Percentiles rank a stretch among this genome's conserved stretches.
Evolutionary conservation across 1,284 basidiomycete species (phyloP).

Genomic region (Sphaerobolus stellatus): DNA sequence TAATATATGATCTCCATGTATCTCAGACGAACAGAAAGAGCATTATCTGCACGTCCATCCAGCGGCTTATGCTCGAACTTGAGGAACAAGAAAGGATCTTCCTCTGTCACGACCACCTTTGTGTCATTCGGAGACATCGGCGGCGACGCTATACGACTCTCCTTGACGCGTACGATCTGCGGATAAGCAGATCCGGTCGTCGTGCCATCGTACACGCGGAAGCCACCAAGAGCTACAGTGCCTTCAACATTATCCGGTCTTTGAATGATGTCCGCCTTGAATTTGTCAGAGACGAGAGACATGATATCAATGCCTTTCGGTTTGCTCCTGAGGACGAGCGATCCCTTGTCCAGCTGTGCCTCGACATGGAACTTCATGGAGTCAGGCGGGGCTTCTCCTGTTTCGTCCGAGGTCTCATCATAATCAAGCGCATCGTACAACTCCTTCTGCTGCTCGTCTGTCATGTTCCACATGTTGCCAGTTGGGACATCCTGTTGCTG

Average conservation of each 20-base stretch:
- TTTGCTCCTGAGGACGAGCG: slow-evolving; percentile 76
- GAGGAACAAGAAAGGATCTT: slow-evolving; percentile 88
- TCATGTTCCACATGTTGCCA: slow-evolving; percentile 57
- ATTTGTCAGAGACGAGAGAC: slow-evolving; percentile 86
- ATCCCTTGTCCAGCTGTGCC: slow-evolving; percentile 83
- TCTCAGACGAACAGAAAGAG: slow-evolving; percentile 87
- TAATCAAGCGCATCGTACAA: slow-evolving; percentile 95
- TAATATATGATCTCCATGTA: slow-evolving; percentile 99
- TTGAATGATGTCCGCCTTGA: slow-evolving; percentile 85
- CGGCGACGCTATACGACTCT: slow-evolving; percentile 30
- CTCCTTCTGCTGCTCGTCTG: slow-evolving; percentile 90
- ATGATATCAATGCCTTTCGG: slow-evolving; percentile 74
- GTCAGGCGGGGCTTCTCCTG: slow-evolving; percentile 74
- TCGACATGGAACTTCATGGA: slow-evolving; percentile 79
- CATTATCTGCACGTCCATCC: slow-evolving; percentile 91
- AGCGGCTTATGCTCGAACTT: slow-evolving; percentile 94
- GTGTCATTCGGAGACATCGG: slow-evolving; percentile 28
- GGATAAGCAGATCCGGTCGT: slow-evolving; percentile 80
- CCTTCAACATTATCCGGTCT: slow-evolving; percentile 84
- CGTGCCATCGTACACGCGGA: slow-evolving; percentile 92
- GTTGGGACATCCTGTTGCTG: slow-evolving; percentile 54
- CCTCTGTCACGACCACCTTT: slow-evolving; percentile 29
- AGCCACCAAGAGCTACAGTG: slow-evolving; percentile 82
- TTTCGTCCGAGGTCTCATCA: slow-evolving; percentile 79
- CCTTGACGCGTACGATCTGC: slow-evolving; percentile 94